Evolutionary conservation across 306 rosid genomes (phyloP).

Genomic region (Lathyrus tuberosus): DNA sequence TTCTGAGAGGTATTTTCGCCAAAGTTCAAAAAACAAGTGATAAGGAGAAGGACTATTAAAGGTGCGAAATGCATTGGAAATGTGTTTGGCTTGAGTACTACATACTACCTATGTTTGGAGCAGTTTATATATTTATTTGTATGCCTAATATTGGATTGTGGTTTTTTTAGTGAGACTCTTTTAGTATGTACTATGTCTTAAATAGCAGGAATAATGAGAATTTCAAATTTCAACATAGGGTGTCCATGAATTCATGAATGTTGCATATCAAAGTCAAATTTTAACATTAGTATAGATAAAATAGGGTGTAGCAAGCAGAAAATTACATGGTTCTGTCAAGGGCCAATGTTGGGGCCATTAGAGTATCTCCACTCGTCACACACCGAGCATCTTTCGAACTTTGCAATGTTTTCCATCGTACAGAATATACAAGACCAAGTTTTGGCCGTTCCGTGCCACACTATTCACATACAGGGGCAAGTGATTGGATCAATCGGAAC

Average conservation of each 20-base stretch:
- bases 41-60: background rate
- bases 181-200: no score
- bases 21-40: constrained; percentile 37
- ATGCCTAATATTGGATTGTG: background rate
- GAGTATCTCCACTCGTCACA: no score
- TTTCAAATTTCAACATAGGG: no score
- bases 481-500: constrained; percentile 5
- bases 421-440: constrained; percentile 69
- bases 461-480: constrained; percentile 76
- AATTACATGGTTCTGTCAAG: no score
- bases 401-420: constrained; percentile 71
- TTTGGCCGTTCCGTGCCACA: constrained; percentile 66
- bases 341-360: no score
- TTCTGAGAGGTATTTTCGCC: constrained; percentile 37
- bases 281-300: no score
- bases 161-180: no score
- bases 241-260: no score
- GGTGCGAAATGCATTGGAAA: background rate
- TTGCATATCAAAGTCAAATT: no score
- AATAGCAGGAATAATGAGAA: background rate
- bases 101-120: background rate
- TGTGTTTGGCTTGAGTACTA: background rate
- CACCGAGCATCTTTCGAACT: constrained; percentile 64
- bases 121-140: background rate
- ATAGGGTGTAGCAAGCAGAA: no score